Base-by-base conservation (phyloP, 2,329 filamentous ascomycete species). In the Trichoderma citrinoviride region DNA sequence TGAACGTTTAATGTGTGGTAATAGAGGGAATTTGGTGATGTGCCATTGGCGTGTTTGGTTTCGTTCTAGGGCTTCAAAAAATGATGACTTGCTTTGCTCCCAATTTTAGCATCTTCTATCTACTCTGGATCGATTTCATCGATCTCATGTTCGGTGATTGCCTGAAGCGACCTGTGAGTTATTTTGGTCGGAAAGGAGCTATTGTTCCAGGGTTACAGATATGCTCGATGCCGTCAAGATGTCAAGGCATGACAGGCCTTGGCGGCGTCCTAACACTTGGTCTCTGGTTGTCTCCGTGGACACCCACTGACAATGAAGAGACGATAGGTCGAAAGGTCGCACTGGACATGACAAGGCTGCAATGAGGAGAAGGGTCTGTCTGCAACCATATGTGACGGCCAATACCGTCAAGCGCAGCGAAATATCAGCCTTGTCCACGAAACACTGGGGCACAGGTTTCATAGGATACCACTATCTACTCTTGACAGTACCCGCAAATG, bases 1-100 rank as follows among this genome's bases (percentile, higher is more conserved):
- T 60, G 44, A 60, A 52, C n/a, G 47, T 37, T 17, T 52, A 54
- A 40, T 64, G 37, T 64, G 61, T 64, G 52, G 29, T 41, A 64
- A 64, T 64, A 63, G 61, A 64, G 21, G 50, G 61, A 41, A n/a
- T 49, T 55, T 43, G 50, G 37, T 56, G 61, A 46, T 43, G 25
- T 61, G 40, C 29, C 33, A 55, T 56, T 64, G 61, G 61, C 61
- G 61, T 47, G 52, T 64, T n/a, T 52, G 61, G 60, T 44, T 55
- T 55, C 44, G 43, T 14, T 56, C 56, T 47, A 64, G 52, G 61
- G 43, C 17, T 64, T 27, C 41, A 41, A 62, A 62, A 63, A 55
- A 55, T 41, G 52, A 64, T 56, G 19, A 56, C 29, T 37, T 43
- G 27, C 43, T 37, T 46, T 61, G 57, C 61, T 64, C 50, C 33